Evolutionary conservation across 179 eudicot genomes (phyloP), one percentile per base, ranked within the genome.

Genomic region (Camellia oleifera): DNA sequence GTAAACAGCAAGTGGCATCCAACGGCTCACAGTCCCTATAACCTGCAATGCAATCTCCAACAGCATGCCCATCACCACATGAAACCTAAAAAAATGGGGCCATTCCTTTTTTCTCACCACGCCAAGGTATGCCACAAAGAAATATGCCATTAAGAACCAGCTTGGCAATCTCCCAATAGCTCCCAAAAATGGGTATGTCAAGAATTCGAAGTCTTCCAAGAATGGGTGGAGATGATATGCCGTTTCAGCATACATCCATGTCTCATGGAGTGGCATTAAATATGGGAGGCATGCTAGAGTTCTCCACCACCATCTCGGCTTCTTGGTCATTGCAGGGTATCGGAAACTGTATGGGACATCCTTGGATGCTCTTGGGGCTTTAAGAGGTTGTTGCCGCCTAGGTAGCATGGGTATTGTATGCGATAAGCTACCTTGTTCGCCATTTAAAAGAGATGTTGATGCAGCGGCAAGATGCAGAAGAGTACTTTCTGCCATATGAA

Each of bases 71-170:
- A 85, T 89, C 72, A 94, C 90, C 56, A 93, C 93, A 76, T 94
- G 97, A 81, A 94, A 94, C 80, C 97, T 83, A 66, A 91, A 91
- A 86, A 93, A 94, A 86, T 94, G 98, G 17, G 98, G 98, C 94
- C 97, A 91, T 80, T 91, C 96, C 84, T 90, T 94, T 84, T 91
- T 84, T 87, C 98, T 90, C 72, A 93, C 96, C 0, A 93, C 74
- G 61, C 86, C 90, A 4, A 91, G 89, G 82, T 94, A 94, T 15
- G 92, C 94, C 61, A 86, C 79, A 15, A 91, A 84, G 83, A 91
- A 88, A 81, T 90, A 91, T 1, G 92, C 96, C 88, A 93, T 86
- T 66, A 90, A 78, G 73, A 85, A 90, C 97, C 98, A 93, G 58
- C 85, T 65, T 15, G 97, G 98, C 5, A 90, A 80, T 69, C 84